phyloP scores from a whole-genome alignment of 2,329 filamentous ascomycete species.

The Coniochaeta prunicola region DNA sequence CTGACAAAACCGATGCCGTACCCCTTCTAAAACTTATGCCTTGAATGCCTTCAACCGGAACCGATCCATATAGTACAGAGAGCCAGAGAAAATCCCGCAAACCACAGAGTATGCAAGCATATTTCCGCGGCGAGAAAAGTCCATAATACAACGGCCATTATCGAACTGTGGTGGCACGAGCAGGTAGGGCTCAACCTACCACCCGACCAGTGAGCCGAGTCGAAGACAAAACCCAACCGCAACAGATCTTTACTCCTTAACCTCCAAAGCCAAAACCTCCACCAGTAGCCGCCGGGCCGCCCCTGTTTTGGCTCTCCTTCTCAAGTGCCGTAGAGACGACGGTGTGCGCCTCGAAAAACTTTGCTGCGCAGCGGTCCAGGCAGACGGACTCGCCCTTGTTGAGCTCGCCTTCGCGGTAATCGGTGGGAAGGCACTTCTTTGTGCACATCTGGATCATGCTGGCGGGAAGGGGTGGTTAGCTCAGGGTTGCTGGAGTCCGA shows the following conservation, averaged over 20 bases:
- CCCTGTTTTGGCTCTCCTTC: slow-evolving; percentile 66
- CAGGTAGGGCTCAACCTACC: no score
- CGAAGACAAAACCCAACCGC: neutral
- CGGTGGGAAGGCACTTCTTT: slow-evolving; percentile 84
- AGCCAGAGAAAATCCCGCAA: neutral
- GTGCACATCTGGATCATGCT: slow-evolving; percentile 86
- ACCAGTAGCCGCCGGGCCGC: slow-evolving; percentile 38
- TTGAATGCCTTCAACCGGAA: neutral
- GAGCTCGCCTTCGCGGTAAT: slow-evolving; percentile 93
- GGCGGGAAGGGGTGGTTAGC: slow-evolving; percentile 1
- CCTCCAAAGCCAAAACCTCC: slow-evolving; percentile 29
- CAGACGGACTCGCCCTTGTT: slow-evolving; percentile 99
- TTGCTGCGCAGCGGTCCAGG: slow-evolving; percentile 92
- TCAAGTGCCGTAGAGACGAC: slow-evolving; percentile 98
- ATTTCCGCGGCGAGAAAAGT: neutral
- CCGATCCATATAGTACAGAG: neutral
- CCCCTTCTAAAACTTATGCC: neutral
- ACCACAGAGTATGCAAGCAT: neutral
- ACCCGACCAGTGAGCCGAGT: neutral
- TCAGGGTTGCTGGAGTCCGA: neutral
- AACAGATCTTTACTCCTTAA: neutral
- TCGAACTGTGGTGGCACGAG: no score
- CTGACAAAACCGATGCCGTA: neutral
- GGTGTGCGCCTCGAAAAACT: slow-evolving; percentile 98
- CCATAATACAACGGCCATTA: neutral